Percentiles rank a stretch among this genome's conserved stretches.
phyloP scores from a whole-genome alignment of 2,329 filamentous ascomycete species.

The Pezicula carpinea region DNA sequence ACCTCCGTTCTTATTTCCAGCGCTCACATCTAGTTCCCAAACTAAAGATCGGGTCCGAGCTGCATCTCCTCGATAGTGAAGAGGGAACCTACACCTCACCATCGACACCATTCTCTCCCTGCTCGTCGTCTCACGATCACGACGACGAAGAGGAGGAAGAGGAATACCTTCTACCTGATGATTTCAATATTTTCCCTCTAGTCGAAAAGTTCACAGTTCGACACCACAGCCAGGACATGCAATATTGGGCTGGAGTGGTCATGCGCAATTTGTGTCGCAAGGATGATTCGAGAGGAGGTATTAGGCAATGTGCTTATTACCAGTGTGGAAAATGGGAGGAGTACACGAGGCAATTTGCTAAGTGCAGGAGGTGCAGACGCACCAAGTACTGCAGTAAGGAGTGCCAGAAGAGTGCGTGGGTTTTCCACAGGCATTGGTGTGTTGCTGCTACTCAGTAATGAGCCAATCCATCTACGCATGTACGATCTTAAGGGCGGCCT shows the following conservation, averaged over 20 bases:
- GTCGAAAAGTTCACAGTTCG: constrained; percentile 98
- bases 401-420: constrained; percentile 98
- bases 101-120: constrained; percentile 27
- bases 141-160: constrained; percentile 62
- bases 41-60: constrained; percentile 82
- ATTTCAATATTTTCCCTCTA: constrained; percentile 97
- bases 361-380: constrained; percentile 89
- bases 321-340: constrained; percentile 99
- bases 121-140: constrained; percentile 28
- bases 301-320: constrained; percentile 96
- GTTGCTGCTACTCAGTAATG: constrained; percentile 55
- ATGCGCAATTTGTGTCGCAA: constrained; percentile 99
- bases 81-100: constrained; percentile 36
- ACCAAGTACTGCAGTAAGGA: constrained; percentile 99
- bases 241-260: constrained; percentile 98
- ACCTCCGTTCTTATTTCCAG: constrained; percentile 92
- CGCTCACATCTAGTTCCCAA: constrained; percentile 88
- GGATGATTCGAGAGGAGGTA: constrained; percentile 89
- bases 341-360: constrained; percentile 93
- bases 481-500: not conserved
- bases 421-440: constrained; percentile 97
- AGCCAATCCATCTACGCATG: not conserved
- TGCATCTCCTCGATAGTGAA: constrained; percentile 73
- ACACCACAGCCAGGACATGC: constrained; percentile 95
- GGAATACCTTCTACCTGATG: constrained; percentile 87